These are phyloP conservation scores for Iris macrosiphon DNA, from an alignment of 106 monocot species.

Conservation along the genomic window DNA sequence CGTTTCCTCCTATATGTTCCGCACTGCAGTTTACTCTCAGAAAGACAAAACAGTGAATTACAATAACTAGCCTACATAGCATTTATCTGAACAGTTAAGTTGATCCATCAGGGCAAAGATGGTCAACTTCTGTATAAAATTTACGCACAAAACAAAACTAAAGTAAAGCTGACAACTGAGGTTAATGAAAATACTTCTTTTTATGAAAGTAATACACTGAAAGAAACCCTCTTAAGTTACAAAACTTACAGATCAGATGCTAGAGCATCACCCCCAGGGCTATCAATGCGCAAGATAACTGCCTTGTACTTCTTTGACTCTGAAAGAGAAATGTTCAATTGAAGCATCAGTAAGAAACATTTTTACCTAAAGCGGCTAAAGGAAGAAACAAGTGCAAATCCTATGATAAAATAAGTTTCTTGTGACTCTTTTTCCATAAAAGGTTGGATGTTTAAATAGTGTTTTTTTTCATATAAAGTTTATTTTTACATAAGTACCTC, in stretches of 20 bases:
- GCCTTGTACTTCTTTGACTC: slow-evolving; percentile 86
- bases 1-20: too few species aligned
- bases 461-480: too few species aligned
- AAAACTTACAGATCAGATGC: slow-evolving; percentile 96
- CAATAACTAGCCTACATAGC: too few species aligned
- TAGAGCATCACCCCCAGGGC: slow-evolving; percentile 97
- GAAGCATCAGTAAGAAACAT: not conserved
- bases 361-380: not conserved
- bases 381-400: not conserved
- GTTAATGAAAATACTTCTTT: too few species aligned
- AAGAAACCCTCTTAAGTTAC: too few species aligned
- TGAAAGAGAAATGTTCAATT: slow-evolving; percentile 22
- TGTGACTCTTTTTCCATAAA: too few species aligned
- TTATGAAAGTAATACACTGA: too few species aligned
- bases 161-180: too few species aligned
- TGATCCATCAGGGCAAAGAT: not conserved
- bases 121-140: not conserved
- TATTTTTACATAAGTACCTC: too few species aligned
- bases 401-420: not conserved
- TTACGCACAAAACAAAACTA: not conserved
- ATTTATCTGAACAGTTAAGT: too few species aligned
- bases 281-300: slow-evolving; percentile 89
- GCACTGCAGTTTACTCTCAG: too few species aligned
- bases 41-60: not conserved
- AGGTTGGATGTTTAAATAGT: too few species aligned